Conservation (phyloP, 257 asterid species). For the Nemophila menziesii region DNA sequence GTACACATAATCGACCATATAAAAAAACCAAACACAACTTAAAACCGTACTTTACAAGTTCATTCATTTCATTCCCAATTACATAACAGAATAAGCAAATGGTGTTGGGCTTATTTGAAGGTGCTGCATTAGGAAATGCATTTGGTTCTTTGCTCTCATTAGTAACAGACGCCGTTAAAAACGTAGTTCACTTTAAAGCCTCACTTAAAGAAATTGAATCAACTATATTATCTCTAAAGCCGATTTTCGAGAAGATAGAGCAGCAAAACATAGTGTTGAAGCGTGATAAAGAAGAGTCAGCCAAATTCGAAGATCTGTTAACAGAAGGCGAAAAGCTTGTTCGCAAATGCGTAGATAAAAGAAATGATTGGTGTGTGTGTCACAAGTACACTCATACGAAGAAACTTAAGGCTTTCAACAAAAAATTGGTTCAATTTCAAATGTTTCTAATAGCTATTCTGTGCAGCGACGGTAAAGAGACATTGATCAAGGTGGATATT, state of each 20-base stretch:
- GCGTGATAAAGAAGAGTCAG: conserved; percentile 11
- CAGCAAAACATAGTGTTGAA: conserved; percentile 12
- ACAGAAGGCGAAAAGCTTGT: conserved; percentile 17
- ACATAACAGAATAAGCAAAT: too few relatives aligned
- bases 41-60: too few relatives aligned
- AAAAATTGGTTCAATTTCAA: conserved; percentile 13
- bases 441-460: conserved; percentile 17
- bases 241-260: conserved; percentile 17
- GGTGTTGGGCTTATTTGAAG: background rate
- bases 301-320: conserved; percentile 4
- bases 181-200: conserved; percentile 15
- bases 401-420: conserved; percentile 13
- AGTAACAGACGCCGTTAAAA: conserved; percentile 6
- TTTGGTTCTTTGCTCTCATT: background rate
- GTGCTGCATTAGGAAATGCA: conserved; percentile 9
- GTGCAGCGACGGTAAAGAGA: conserved; percentile 18
- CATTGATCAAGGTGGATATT: conserved; percentile 6
- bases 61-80: too few relatives aligned
- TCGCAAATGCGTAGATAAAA: conserved; percentile 12
- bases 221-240: conserved; percentile 4
- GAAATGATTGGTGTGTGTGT: conserved; percentile 6
- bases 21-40: too few relatives aligned
- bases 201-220: conserved; percentile 12
- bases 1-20: too few relatives aligned
- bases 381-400: conserved; percentile 16